Evolutionary conservation across 306 rosid genomes (phyloP).

Genomic region (Quercus robur): DNA sequence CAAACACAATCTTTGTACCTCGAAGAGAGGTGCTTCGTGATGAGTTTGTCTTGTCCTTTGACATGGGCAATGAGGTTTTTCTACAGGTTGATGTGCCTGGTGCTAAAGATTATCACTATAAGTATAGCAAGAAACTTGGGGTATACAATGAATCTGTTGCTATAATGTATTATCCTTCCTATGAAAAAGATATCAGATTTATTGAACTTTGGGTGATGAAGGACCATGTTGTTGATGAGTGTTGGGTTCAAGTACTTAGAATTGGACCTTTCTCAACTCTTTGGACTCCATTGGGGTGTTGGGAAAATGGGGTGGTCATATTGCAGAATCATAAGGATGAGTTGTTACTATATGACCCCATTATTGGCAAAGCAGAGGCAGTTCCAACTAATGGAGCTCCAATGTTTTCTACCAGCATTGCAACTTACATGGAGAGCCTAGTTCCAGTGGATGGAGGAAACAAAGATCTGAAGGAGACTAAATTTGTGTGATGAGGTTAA

Average conservation of each 20-base stretch:
- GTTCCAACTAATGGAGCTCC: neutral
- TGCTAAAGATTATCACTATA: neutral
- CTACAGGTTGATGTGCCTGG: neutral
- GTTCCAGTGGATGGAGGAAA: neutral
- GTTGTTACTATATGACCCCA: neutral
- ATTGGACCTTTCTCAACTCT: neutral
- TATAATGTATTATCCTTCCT: neutral
- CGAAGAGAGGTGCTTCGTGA: neutral
- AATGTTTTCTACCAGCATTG: neutral
- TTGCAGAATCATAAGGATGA: neutral
- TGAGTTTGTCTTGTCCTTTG: neutral
- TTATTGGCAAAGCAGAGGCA: neutral
- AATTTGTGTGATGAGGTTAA: neutral
- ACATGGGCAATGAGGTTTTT: conserved; percentile 3
- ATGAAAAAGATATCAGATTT: neutral
- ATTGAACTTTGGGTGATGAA: conserved; percentile 4
- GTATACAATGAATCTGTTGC: neutral
- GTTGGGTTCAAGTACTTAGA: neutral
- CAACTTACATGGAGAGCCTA: conserved; percentile 1
- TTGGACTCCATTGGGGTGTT: neutral
- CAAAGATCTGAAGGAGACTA: neutral
- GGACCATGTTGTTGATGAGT: neutral
- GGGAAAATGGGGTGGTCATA: neutral
- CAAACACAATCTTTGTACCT: neutral
- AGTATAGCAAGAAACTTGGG: neutral